phyloP scores from a whole-genome alignment of 2,329 filamentous ascomycete species.

The Colletotrichum tofieldiae region DNA sequence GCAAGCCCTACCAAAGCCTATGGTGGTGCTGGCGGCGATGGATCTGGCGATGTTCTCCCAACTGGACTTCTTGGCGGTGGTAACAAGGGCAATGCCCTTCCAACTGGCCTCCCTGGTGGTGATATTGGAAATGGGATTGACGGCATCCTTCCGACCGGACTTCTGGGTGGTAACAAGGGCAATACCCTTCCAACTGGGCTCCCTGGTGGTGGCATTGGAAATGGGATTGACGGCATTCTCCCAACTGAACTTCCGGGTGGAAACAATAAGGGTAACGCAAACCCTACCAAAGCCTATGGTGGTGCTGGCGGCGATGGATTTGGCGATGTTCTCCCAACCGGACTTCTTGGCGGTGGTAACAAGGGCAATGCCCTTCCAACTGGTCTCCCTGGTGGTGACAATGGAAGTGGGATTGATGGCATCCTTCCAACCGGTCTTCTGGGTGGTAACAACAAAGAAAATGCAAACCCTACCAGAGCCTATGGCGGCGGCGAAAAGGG shows the following conservation, averaged over 20 bases:
- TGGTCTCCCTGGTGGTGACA: neutral
- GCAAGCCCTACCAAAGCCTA: too few species aligned
- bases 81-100: conserved; percentile 2
- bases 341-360: neutral
- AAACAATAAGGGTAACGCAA: neutral
- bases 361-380: conserved; percentile 6
- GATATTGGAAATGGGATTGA: neutral
- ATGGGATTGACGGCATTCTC: neutral
- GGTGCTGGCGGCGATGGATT: neutral
- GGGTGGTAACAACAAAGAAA: neutral
- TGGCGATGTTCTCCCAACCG: neutral
- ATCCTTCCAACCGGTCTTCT: neutral
- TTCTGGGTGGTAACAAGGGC: neutral
- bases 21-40: neutral
- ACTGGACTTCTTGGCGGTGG: neutral
- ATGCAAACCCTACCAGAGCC: neutral
- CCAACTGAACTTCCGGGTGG: neutral
- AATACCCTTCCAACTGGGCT: neutral
- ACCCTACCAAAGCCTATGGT: neutral
- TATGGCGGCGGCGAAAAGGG: neutral
- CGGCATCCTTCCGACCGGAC: neutral
- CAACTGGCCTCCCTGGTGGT: neutral
- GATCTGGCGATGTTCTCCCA: neutral
- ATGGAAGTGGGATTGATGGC: neutral
- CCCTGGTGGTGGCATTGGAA: neutral